Evolutionary conservation across 805 yeast genomes (phyloP).

Genomic region (Wickerhamomyces ciferrii): DNA sequence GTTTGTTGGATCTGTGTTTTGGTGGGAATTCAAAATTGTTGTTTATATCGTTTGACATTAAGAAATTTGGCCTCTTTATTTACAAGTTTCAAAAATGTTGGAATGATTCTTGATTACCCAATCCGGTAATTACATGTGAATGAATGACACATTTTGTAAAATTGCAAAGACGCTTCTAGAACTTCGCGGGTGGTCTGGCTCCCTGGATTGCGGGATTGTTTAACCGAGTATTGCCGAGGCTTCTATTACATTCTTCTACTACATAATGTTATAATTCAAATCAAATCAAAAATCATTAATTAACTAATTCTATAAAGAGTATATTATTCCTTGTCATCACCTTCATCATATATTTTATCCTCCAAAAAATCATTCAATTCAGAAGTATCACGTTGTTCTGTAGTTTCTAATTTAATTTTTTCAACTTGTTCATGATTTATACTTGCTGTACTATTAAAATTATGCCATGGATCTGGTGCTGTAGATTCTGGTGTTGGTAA

Average conservation of each 20-base stretch:
- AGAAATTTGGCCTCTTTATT: not conserved
- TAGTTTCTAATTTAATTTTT: not conserved
- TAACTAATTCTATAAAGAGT: not conserved
- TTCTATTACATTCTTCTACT: no score
- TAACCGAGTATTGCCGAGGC: not conserved
- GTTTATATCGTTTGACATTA: not conserved
- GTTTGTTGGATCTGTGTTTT: not conserved
- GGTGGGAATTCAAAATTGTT: not conserved
- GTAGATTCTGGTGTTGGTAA: constrained; percentile 24
- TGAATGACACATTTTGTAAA: not conserved
- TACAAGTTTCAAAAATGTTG: not conserved
- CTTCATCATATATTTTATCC: not conserved
- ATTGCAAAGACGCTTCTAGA: not conserved
- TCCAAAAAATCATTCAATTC: not conserved
- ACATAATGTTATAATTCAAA: no score
- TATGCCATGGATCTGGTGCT: constrained; percentile 4
- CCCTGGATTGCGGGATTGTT: no score
- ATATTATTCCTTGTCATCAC: not conserved
- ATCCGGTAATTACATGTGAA: not conserved
- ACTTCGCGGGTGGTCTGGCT: not conserved
- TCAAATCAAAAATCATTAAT: not conserved
- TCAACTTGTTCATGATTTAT: not conserved
- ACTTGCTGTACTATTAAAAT: not conserved
- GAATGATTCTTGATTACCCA: not conserved
- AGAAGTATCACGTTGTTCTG: not conserved